phyloP scores from a whole-genome alignment of 345 rosid species.

The Pistacia vera region DNA sequence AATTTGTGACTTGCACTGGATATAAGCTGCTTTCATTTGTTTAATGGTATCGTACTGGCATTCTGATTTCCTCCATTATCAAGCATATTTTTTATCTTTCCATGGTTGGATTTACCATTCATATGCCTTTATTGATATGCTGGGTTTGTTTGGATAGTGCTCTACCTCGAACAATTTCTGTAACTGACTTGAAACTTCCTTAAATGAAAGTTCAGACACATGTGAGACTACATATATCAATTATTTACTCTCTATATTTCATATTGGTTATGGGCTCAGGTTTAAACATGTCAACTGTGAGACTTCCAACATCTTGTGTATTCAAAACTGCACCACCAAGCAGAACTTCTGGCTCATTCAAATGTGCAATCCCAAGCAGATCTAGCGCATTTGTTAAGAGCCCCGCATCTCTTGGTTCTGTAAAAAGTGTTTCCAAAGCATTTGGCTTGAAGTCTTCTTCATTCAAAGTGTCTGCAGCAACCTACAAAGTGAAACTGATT shows the following conservation, averaged over 20 bases:
- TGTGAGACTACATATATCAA: background rate
- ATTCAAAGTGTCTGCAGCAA: conserved; percentile 41
- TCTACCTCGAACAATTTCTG: background rate
- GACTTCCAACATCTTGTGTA: conserved; percentile 36
- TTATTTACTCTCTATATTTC: background rate
- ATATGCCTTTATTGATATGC: background rate
- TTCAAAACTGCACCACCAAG: conserved; percentile 17
- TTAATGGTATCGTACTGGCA: background rate
- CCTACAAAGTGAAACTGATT: conserved; percentile 50
- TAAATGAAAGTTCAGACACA: background rate
- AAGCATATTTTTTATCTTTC: background rate
- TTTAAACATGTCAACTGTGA: conserved; percentile 38
- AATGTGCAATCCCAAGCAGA: conserved; percentile 19
- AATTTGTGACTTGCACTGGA: background rate
- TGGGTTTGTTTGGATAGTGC: no score
- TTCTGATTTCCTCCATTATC: background rate
- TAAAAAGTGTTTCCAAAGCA: conserved; percentile 25
- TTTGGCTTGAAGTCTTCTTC: conserved; percentile 43
- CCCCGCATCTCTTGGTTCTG: conserved; percentile 27
- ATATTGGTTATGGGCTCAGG: conserved; percentile 15
- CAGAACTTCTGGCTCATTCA: conserved; percentile 20
- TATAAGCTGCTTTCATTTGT: background rate
- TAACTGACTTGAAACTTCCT: background rate
- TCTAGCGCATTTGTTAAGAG: conserved; percentile 24
- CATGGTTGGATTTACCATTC: background rate